Conservation (phyloP, 371 early-diverging fungal genomes). For the Capillidium rhysosporum region DNA sequence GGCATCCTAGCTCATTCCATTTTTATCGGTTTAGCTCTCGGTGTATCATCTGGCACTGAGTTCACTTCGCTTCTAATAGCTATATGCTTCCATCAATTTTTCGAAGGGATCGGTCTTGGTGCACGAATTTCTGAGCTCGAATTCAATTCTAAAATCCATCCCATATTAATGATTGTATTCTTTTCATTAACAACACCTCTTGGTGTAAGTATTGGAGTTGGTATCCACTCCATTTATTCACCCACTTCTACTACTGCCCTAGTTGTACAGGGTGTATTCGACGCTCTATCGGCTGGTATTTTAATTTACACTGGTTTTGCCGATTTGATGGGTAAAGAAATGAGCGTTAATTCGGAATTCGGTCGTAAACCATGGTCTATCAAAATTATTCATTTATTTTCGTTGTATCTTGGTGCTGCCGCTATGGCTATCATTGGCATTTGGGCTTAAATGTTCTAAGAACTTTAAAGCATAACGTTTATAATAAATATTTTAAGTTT, state of each 20-base stretch:
- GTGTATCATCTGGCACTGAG: slow-evolving; percentile 33
- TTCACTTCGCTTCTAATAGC: slow-evolving; percentile 56
- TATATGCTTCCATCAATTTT: slow-evolving; percentile 75
- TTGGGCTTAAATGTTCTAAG: slow-evolving; percentile 33
- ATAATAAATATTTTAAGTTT: too few relatives aligned
- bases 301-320: slow-evolving; percentile 54
- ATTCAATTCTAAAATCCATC: slow-evolving; percentile 12
- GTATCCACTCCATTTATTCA: slow-evolving; percentile 30
- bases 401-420: slow-evolving; percentile 41
- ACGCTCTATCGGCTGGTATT: slow-evolving; percentile 59
- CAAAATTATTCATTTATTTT: slow-evolving; percentile 23
- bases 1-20: slow-evolving; percentile 76
- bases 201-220: slow-evolving; percentile 56
- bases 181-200: slow-evolving; percentile 45
- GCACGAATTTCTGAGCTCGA: slow-evolving; percentile 37
- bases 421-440: slow-evolving; percentile 57
- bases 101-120: slow-evolving; percentile 74
- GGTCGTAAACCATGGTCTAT: slow-evolving; percentile 14
- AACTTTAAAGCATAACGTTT: too few relatives aligned
- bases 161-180: slow-evolving; percentile 18
- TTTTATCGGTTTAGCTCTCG: slow-evolving; percentile 64
- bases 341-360: slow-evolving; percentile 30
- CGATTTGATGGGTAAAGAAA: slow-evolving; percentile 45
- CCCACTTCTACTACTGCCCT: slow-evolving; percentile 26
- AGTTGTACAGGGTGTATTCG: slow-evolving; percentile 49